These are phyloP conservation scores for Corinectria fuckeliana DNA, from an alignment of 2,329 filamentous ascomycete species.

Conservation along the genomic window DNA sequence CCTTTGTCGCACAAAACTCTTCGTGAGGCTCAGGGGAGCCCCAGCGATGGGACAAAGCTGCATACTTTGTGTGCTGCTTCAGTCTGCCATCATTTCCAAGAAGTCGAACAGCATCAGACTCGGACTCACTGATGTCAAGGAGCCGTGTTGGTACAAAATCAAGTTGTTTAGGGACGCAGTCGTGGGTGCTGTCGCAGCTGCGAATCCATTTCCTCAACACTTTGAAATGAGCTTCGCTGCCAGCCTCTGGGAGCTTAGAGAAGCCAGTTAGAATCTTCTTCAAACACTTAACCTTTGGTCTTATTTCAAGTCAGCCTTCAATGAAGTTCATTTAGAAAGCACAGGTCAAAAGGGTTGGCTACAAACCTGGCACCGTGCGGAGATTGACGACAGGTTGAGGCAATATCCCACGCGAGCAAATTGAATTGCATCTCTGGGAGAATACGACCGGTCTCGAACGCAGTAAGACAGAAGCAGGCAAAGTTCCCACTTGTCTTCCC, in stretches of 20 bases:
- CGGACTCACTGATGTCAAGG: constrained; percentile 22
- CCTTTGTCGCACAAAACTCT: background rate
- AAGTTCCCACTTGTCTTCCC: background rate
- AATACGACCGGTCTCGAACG: background rate
- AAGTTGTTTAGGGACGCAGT: background rate
- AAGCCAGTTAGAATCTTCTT: constrained; percentile 24
- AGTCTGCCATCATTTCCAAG: background rate
- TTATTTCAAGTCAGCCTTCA: background rate
- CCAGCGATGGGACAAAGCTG: constrained; percentile 38
- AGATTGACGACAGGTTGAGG: constrained; percentile 5
- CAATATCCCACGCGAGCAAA: background rate
- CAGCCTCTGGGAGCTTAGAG: constrained; percentile 9
- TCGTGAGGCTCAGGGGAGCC: constrained; percentile 8
- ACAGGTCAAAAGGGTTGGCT: background rate
- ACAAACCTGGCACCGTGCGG: background rate
- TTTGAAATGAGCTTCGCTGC: constrained; percentile 15
- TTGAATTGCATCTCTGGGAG: background rate
- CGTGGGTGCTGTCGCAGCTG: constrained; percentile 18
- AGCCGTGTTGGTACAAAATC: constrained; percentile 29
- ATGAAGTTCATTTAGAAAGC: background rate
- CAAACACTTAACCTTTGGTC: background rate
- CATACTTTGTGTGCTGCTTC: background rate
- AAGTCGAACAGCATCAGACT: constrained; percentile 6
- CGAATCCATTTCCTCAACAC: constrained; percentile 25
- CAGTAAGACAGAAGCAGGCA: constrained; percentile 1